Evolutionary conservation across 192 early-diverging fungal genomes (phyloP), one percentile per base, ranked within the genome.

Genomic region (Coemansia sp.): DNA sequence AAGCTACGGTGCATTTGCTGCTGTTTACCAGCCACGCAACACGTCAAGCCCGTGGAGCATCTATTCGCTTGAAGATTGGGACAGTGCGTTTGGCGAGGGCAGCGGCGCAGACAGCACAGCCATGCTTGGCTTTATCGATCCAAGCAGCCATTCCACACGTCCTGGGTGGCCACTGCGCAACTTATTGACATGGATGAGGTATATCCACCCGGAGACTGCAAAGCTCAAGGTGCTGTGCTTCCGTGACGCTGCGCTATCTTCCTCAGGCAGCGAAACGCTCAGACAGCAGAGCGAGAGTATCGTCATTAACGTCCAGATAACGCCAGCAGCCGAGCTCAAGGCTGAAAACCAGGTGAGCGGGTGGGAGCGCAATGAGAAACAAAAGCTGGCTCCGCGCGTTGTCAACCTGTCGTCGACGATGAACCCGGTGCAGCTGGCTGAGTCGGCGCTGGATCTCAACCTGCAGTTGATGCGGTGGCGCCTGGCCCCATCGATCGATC

Each of bases 401-500:
- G 92, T 86, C 7, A 90, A 97, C 37, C 79, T 99, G 7, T 91
- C 91, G 0, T 87, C 91, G 7, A 71, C 94, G 21, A 96, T 99
- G 96, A 92, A 97, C 63, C 95, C 95, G 4, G 66, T 58, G 35
- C 81, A 90, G 53, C 81, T 98, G 59, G 93, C 95, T 2, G 90
- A 90, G 46, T 91, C 94, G 0, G 91, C 97, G 2, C 91, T 99
- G 18, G 92, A 95, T 63, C 75, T 99, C 39, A 99, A 99, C 68
- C 84, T 99, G 51, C 95, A 97, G 65, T 83, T 99, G 48, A 99
- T 99, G 97, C 87, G 93, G 43, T 99, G 97, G 97, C 84, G 97
- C 13, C 81, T 96, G 40, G 78, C 96, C 23, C 97, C 95, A 13
- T 75, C 84, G 8, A 68, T 99, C 20, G 74, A 94, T 28, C 85